Conservation (phyloP, 257 asterid species). For the Salvia hispanica region DNA sequence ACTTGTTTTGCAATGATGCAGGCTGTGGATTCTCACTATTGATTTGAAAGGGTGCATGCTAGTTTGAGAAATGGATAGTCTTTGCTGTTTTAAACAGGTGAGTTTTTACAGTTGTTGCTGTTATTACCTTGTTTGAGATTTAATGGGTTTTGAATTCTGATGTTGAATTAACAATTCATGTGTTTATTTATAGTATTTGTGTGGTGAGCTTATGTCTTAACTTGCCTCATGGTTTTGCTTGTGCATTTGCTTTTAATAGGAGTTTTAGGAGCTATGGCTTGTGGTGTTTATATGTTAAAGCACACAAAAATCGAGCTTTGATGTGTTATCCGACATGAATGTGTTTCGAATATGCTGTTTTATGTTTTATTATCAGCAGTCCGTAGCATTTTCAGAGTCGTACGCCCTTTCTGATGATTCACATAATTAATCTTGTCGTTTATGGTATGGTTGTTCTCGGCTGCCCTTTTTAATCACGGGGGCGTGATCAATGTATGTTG, state of each 20-base stretch:
- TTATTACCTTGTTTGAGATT: conserved; percentile 18
- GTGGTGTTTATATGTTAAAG: neutral
- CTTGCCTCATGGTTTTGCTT: neutral
- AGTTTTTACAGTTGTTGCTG: conserved; percentile 23
- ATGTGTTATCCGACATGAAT: conserved; percentile 17
- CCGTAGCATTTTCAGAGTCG: neutral
- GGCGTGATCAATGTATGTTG: neutral
- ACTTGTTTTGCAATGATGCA: conserved; percentile 24
- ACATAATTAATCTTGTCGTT: neutral
- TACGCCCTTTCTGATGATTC: neutral
- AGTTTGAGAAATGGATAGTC: conserved; percentile 60
- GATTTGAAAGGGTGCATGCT: conserved; percentile 52
- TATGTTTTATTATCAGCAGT: neutral
- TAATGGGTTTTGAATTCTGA: conserved; percentile 1
- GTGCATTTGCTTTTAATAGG: conserved; percentile 1
- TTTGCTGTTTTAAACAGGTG: conserved; percentile 72
- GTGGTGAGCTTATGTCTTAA: neutral
- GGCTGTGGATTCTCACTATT: conserved; percentile 40
- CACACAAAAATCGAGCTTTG: neutral
- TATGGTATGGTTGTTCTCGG: no score
- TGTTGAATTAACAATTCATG: conserved; percentile 18
- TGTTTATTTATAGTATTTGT: neutral
- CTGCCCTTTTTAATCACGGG: no score
- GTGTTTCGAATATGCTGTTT: neutral
- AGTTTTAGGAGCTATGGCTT: neutral